phyloP scores from a whole-genome alignment of 306 rosid species.

The Gynostemma pentaphyllum region DNA sequence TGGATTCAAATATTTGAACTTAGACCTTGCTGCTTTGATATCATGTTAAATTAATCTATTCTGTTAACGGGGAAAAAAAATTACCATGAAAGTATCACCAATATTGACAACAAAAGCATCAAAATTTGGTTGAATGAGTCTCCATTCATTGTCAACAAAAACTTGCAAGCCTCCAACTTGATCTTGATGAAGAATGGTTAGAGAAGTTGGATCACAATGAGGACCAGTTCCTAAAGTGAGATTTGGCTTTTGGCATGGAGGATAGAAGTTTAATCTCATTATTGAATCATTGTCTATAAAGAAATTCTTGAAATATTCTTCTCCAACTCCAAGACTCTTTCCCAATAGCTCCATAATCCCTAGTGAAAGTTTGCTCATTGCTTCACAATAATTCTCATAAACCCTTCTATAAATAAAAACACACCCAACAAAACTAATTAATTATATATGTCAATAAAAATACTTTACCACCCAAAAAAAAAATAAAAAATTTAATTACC shows the following conservation, averaged over 20 bases:
- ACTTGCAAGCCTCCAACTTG: conserved; percentile 90
- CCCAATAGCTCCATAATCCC: conserved; percentile 92
- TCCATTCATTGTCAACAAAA: conserved; percentile 76
- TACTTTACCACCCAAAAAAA: neutral
- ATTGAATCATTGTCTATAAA: conserved; percentile 68
- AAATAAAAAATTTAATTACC: conserved; percentile 26
- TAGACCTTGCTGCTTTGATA: too few relatives aligned
- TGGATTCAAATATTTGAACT: too few relatives aligned
- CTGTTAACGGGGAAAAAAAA: too few relatives aligned
- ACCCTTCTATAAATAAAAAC: conserved; percentile 49
- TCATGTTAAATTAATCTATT: too few relatives aligned
- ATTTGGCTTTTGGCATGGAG: conserved; percentile 83
- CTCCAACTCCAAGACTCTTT: conserved; percentile 69
- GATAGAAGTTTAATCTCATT: conserved; percentile 92
- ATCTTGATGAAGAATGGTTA: conserved; percentile 90
- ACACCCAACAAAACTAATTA: neutral
- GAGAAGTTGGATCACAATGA: conserved; percentile 93
- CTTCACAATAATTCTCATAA: conserved; percentile 69
- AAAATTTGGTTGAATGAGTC: conserved; percentile 55
- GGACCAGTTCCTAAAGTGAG: conserved; percentile 90
- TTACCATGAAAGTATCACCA: conserved; percentile 98
- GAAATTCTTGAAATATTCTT: conserved; percentile 44
- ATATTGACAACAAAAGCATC: conserved; percentile 86
- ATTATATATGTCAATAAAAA: too few relatives aligned
- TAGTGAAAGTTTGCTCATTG: conserved; percentile 78